Evolutionary conservation across 306 rosid genomes (phyloP), one percentile per base, ranked within the genome.

Genomic region (Mucuna pruriens): DNA sequence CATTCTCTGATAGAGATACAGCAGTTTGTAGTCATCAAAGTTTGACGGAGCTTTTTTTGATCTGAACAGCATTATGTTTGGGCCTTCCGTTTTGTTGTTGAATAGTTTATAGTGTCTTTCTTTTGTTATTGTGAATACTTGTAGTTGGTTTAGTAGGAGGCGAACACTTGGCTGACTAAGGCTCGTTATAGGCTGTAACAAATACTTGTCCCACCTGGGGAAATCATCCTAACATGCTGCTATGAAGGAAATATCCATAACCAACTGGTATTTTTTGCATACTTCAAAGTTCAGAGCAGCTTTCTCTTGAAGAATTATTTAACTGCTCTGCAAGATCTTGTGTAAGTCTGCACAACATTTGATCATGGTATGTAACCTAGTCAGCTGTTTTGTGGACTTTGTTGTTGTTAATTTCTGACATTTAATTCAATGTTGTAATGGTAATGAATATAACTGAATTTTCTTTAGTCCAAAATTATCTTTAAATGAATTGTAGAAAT

Each of bases 11-110:
- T 36, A 12, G 54, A 49, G 75, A 79, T 69, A 38, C 49, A 33
- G 38, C 58, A 60, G 49, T 19, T 71, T 45, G 66, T 29, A 12
- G 40, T 45, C 25, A 42, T 71, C 29, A 20, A 36, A 40, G 72
- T 57, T 42, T 69, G 39, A 9, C 0, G 26, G 62, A 57, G 61
- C 49, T 71, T 29, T n/a, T 60, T 45, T 80, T 71, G 77, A 61
- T 60, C 9, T 57, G 63, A 15, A 31, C 38, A 69, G 38, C 26
- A 57, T 48, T 48, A 15, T 20, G 52, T 64, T 77, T 34, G 34
- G 54, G 29, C 6, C 17, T 22, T 77, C 48, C 51, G 10, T 39
- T 7, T 8, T 8, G 12, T 49, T 77, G 38, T 48, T 62, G 17
- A 7, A 44, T 76, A 29, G 19, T 57, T 58, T 15, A 2, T n/a